Evolutionary conservation across 768 basidiomycete genomes (phyloP), one percentile per base, ranked within the genome.

Genomic region (Serpula lacrymans): DNA sequence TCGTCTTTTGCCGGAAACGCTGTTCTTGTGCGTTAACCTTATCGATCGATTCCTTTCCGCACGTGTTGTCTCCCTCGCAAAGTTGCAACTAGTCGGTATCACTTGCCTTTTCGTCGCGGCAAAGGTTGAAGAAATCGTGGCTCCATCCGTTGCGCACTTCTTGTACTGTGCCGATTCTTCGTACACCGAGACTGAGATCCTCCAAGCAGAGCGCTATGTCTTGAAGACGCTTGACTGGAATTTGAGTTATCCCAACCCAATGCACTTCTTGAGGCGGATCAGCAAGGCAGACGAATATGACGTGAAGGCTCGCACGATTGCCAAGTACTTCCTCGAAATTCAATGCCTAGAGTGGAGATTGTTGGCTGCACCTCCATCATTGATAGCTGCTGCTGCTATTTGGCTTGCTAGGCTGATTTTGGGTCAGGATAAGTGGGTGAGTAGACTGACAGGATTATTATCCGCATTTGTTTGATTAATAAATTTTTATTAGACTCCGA

Each of bases 201-300:
- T 91, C 43, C 82, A 85, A 37, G 92, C 94, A 2, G 93, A 97
- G 64, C 73, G 82, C 46, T 95, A 94, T 53, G 78, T 97, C 39
- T 69, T 96, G 34, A 83, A 84, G 58, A 87, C 86, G 7, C 67
- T 96, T 39, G 80, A 87, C 21, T 97, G 88, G 80, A 84, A 94
- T 58, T 55, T 96, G 46, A 77, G 81, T 43, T 88, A 82, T 57
- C 88, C 94, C 21, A 91, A 88, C 48, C 90, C 92, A 2, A 82
- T 97, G 67, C 82, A 88, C 48, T 96, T 85, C 72, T 72, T 96
- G 28, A 72, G 93, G 27, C 74, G 93, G 24, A 82, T 89, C 41
- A 91, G 88, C 68, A 97, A 96, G 66, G 94, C 92, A 3, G 94
- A 97, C 52, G 81, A 84, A 41, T 95, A 91, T 62, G 87, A 94